Evolutionary conservation across 2,329 filamentous ascomycete genomes (phyloP).

Genomic region (Calonectria pseudoreteaudii): DNA sequence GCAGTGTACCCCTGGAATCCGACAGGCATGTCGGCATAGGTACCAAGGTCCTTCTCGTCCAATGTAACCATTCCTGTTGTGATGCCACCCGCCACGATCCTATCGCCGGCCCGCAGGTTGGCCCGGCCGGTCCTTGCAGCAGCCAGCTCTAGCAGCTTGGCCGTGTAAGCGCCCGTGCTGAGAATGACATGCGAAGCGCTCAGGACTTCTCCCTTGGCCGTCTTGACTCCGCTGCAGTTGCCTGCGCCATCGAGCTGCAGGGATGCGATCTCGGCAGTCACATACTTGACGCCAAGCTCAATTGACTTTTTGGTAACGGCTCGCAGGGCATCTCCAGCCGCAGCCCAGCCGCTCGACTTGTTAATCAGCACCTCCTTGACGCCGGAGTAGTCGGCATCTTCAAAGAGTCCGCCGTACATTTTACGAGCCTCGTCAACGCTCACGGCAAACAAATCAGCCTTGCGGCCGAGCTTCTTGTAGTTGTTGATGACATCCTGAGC

Average conservation of each 20-base stretch:
- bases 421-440: conserved; percentile 59
- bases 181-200: conserved; percentile 65
- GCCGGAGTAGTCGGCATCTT: conserved; percentile 69
- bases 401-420: conserved; percentile 69
- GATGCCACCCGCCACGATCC: conserved; percentile 70
- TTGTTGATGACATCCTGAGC: conserved; percentile 65
- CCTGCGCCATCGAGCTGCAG: conserved; percentile 60
- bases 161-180: conserved; percentile 69
- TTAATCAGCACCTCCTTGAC: conserved; percentile 62
- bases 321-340: conserved; percentile 68
- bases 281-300: conserved; percentile 69
- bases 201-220: conserved; percentile 56
- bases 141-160: conserved; percentile 65
- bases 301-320: conserved; percentile 65
- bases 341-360: conserved; percentile 44
- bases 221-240: conserved; percentile 61
- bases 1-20: conserved; percentile 56
- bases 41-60: conserved; percentile 56
- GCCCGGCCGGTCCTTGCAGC: conserved; percentile 59
- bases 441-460: conserved; percentile 55
- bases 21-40: conserved; percentile 63
- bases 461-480: conserved; percentile 58
- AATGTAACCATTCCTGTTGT: conserved; percentile 69
- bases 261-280: conserved; percentile 62
- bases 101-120: conserved; percentile 62